Evolutionary conservation across 805 yeast genomes (phyloP), one percentile per base, ranked within the genome.

Genomic region (Zygosaccharomyces kombuchaensis): DNA sequence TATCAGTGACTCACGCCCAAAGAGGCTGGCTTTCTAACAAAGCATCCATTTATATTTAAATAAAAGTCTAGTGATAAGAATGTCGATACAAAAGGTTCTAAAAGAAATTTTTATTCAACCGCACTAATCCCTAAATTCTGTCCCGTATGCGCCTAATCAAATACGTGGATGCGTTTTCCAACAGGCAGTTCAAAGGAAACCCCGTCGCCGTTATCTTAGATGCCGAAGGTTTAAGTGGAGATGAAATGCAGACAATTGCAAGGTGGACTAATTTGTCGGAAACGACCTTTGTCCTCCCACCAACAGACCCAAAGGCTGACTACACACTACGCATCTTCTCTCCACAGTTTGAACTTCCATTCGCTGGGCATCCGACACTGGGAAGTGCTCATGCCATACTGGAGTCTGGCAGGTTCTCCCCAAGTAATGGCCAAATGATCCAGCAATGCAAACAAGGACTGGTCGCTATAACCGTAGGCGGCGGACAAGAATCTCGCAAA

Each of bases 351-450:
- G 81, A 77, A 48, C 55, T 77, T n/a, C 77, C 79, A 7, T 77
- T 77, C 62, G 81, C 82, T 0, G 81, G 82, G 6, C 81, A 77
- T 50, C 82, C 81, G 2, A 76, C 80, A 0, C 50, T 77, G 13
- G 81, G 81, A 2, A 58, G 75, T 2, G 67, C 71, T 22, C 60
- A 56, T 55, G 76, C 77, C 1, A 56, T 66, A 4, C 41, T 70
- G 9, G 74, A 73, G 46, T 55, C 60, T 8, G 52, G 46, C 2
- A 60, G 65, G 9, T 44, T 41, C 2, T 31, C 37, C 17, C 54
- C 58, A 10, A 66, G 67, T 8, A 56, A 49, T 34, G 34, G 70
- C 6, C 40, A 60, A 37, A 25, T 70, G 7, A 42, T 61, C 17
- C 77, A 73, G 52, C 69, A 74, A 43, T 74, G 77, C 50, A 54